phyloP scores from a whole-genome alignment of 2,329 filamentous ascomycete genomes.

The Beauveria sp. region DNA sequence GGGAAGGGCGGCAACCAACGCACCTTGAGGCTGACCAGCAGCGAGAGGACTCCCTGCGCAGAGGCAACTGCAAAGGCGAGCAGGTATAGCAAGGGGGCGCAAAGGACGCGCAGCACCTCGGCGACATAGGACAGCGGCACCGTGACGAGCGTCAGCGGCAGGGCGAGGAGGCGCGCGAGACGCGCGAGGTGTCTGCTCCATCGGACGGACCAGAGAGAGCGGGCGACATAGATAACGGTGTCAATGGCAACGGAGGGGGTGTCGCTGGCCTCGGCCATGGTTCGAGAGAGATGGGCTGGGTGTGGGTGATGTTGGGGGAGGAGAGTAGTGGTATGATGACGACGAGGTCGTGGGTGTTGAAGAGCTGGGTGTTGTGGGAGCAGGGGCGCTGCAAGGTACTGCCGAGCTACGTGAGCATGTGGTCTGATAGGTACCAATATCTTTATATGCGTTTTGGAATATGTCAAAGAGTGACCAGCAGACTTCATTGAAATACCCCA shows the following conservation, averaged over 20 bases:
- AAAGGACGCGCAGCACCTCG: constrained; percentile 22
- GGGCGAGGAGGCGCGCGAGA: constrained; percentile 18
- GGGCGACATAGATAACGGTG: constrained; percentile 17
- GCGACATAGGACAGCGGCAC: constrained; percentile 23
- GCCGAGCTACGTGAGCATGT: background rate
- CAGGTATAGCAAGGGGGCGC: constrained; percentile 31
- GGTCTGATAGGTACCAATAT: no score
- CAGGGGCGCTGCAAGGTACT: background rate
- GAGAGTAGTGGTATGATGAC: background rate
- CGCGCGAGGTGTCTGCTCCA: constrained; percentile 20
- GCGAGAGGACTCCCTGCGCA: constrained; percentile 18
- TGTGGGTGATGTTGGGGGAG: background rate
- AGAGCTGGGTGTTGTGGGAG: background rate
- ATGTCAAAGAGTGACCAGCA: no score
- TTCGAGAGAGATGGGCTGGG: background rate
- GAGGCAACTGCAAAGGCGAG: constrained; percentile 21
- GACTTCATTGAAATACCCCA: no score
- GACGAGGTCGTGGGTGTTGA: background rate
- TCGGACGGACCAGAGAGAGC: constrained; percentile 16
- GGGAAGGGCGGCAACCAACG: constrained; percentile 8
- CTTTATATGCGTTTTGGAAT: no score
- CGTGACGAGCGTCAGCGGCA: constrained; percentile 25
- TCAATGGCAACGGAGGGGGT: constrained; percentile 20
- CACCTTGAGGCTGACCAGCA: constrained; percentile 30
- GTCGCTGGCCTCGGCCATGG: constrained; percentile 14